Conservation (phyloP, 2,329 filamentous ascomycete genomes). For the Hypoxylon sp. region DNA sequence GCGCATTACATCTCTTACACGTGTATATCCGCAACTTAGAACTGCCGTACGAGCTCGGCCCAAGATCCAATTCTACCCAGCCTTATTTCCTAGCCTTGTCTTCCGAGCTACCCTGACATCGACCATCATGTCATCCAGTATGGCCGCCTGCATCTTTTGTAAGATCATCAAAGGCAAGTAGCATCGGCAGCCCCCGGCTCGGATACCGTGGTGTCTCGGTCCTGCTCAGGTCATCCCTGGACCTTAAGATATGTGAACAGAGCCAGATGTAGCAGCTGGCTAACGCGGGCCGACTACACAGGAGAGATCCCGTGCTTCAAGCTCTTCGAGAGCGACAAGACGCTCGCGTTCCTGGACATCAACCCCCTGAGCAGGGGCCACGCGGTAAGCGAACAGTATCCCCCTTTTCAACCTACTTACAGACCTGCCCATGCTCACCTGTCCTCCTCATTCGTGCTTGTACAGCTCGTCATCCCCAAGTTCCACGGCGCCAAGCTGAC, state of each 20-base stretch:
- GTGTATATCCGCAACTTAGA: constrained; percentile 6
- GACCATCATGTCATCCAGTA: constrained; percentile 49
- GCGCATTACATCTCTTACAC: constrained; percentile 11
- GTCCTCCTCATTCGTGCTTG: too few species aligned
- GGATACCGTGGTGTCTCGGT: too few species aligned
- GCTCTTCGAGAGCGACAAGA: constrained; percentile 93
- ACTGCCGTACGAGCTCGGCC: not conserved
- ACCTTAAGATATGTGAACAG: not conserved
- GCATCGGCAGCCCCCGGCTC: too few species aligned
- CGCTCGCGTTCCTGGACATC: constrained; percentile 95
- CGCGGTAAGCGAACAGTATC: constrained; percentile 66
- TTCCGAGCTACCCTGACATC: not conserved
- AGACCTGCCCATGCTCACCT: not conserved
- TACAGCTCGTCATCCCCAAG: constrained; percentile 95
- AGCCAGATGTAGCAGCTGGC: constrained; percentile 11
- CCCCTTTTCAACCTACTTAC: not conserved
- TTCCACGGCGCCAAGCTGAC: constrained; percentile 89
- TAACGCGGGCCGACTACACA: constrained; percentile 50
- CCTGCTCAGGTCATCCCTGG: too few species aligned
- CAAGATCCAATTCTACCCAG: constrained; percentile 32
- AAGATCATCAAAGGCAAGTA: constrained; percentile 88
- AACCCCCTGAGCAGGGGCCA: constrained; percentile 88
- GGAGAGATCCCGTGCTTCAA: constrained; percentile 97
- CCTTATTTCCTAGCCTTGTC: constrained; percentile 6
- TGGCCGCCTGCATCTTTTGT: constrained; percentile 91